Conservation (phyloP, 1,284 basidiomycete genomes). For the Uromyces viciae-fabae region DNA sequence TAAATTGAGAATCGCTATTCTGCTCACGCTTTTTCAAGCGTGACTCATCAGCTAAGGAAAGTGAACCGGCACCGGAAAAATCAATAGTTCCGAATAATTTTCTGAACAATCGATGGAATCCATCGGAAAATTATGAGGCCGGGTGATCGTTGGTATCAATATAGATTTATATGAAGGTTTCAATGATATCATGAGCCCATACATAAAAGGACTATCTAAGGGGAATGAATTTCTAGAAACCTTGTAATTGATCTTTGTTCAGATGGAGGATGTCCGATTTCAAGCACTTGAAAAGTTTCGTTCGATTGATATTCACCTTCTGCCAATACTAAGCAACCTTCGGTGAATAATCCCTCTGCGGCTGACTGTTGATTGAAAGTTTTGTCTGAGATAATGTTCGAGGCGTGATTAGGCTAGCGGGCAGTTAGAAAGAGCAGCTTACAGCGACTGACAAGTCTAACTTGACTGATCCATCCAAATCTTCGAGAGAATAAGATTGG, state of each 20-base stretch:
- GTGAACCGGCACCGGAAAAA: conserved; percentile 85
- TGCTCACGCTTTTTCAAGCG: conserved; percentile 51
- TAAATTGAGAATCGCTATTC: conserved; percentile 18
- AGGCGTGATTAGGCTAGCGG: not conserved
- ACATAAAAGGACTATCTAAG: not conserved
- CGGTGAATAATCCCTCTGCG: conserved; percentile 92
- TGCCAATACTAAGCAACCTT: conserved; percentile 88
- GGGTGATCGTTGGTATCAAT: not conserved
- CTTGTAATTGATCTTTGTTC: conserved; percentile 76
- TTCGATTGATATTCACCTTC: conserved; percentile 96
- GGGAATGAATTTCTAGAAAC: conserved; percentile 57
- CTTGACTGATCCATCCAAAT: conserved; percentile 83
- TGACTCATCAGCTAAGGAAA: conserved; percentile 88
- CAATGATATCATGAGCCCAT: not conserved
- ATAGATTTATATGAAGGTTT: too few species aligned
- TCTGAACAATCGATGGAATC: conserved; percentile 56
- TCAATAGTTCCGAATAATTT: conserved; percentile 91
- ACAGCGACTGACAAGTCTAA: conserved; percentile 85
- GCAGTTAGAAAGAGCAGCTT: conserved; percentile 51
- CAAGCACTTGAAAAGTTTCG: conserved; percentile 78
- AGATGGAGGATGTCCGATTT: conserved; percentile 94
- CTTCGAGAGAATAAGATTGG: conserved; percentile 84
- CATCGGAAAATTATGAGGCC: not conserved
- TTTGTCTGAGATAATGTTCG: not conserved
- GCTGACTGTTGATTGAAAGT: conserved; percentile 66